A percentile compares a stretch with the other conserved stretches of the same genome.
Evolutionary conservation across 2,329 filamentous ascomycete species (phyloP).

Genomic region (Xylaria sp.): DNA sequence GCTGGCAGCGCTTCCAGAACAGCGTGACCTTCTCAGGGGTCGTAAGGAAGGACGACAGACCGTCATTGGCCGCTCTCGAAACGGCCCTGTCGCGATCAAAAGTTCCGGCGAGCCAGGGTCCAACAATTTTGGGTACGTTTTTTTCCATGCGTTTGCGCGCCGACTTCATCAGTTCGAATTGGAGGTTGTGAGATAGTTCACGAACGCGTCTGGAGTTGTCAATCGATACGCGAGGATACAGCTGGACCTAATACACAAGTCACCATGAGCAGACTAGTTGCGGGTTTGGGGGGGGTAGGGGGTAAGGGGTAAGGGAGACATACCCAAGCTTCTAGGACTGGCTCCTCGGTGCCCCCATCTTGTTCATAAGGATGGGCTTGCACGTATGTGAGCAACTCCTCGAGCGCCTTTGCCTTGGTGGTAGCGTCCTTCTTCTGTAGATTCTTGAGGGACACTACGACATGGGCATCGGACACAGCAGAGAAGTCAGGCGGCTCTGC

Average conservation of each 20-base stretch:
- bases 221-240: constrained; percentile 86
- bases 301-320: constrained; percentile 6
- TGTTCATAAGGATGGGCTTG: constrained; percentile 47
- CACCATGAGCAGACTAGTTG: constrained; percentile 11
- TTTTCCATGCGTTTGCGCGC: constrained; percentile 79
- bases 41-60: constrained; percentile 68
- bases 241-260: constrained; percentile 55
- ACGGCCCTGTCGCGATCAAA: constrained; percentile 81
- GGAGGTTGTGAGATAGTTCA: constrained; percentile 74
- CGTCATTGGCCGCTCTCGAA: constrained; percentile 69
- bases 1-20: constrained; percentile 78
- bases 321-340: constrained; percentile 85
- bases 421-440: constrained; percentile 87
- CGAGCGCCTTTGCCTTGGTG: constrained; percentile 84
- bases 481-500: constrained; percentile 78
- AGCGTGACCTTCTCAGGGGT: constrained; percentile 71
- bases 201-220: constrained; percentile 84
- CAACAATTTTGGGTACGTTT: constrained; percentile 70
- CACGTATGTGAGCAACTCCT: constrained; percentile 69
- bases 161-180: constrained; percentile 56
- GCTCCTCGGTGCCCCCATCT: constrained; percentile 66
- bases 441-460: constrained; percentile 89
- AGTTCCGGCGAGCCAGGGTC: constrained; percentile 83
- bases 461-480: constrained; percentile 69
- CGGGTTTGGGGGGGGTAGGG: not conserved